Evolutionary conservation across 2,329 filamentous ascomycete genomes (phyloP), one percentile per base, ranked within the genome.

Genomic region (Fusarium albidum): DNA sequence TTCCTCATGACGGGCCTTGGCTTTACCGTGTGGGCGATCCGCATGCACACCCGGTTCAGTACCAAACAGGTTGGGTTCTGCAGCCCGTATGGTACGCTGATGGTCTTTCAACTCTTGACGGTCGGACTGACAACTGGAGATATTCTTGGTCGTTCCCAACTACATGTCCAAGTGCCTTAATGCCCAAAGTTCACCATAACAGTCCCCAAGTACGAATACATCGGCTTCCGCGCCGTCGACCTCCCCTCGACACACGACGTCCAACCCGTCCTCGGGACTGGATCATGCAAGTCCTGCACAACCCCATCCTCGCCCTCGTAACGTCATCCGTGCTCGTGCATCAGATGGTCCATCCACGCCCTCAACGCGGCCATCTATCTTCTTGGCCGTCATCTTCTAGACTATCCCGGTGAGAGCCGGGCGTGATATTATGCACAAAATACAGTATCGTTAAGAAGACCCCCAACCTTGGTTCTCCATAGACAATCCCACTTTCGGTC

Each of bases 281-380:
- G 61, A 57, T 63, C 12, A 54, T 65, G 49, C 62, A 65, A 29
- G 62, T 65, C 3, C 53, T 77, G 3, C 79, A 80, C 66, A 79
- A 78, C 44, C 77, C 77, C 0, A 75, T 79, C 37, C 61, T 80
- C 3, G 75, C 75, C 5, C 68, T 80, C 9, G 72, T 79, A 49
- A 80, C 79, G 61, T 70, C 72, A 3, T 79, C 77, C 0, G 68
- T 79, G 14, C 69, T 80, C 5, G 55, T 79, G 53, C 9, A 64
- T 65, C 4, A 54, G 45, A 34, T 65, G 55, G 55, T 26, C 48
- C 15, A 51, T 75, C 43, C 66, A 74, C 62, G 51, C 55, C n/a
- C 52, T 76, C 49, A 78, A 77, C 45, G 41, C 68, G 0, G 68
- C 71, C 52, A 63, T 73, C 6, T 15, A 70, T 76, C 3, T 73